Conservation (phyloP, 768 basidiomycete species). For the Strobilomyces confusus region DNA sequence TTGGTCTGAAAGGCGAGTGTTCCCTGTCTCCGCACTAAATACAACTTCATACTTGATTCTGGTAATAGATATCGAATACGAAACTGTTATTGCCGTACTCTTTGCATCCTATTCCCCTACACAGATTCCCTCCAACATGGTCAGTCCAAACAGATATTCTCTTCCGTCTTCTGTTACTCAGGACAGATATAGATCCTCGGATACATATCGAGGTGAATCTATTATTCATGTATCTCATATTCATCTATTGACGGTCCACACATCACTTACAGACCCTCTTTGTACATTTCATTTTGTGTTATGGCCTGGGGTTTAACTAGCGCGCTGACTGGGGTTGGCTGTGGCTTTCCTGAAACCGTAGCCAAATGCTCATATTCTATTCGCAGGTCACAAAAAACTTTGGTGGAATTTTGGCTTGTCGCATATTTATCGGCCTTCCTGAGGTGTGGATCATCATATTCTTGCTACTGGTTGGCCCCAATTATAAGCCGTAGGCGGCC, state of each 20-base stretch:
- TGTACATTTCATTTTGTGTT: conserved; percentile 59
- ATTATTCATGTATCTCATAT: background rate
- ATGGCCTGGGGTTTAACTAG: conserved; percentile 62
- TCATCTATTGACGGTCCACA: no score
- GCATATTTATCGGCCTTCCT: conserved; percentile 60
- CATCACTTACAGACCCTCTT: conserved; percentile 55
- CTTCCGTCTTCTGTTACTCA: background rate
- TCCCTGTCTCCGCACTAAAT: background rate
- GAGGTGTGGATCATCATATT: conserved; percentile 34
- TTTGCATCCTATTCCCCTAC: no score
- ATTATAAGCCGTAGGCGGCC: conserved; percentile 38
- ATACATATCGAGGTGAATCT: conserved; percentile 14
- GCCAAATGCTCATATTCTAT: background rate
- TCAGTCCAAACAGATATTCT: conserved; percentile 14
- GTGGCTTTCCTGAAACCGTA: background rate
- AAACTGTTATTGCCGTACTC: conserved; percentile 41
- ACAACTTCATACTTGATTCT: background rate
- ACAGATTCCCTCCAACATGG: conserved; percentile 13
- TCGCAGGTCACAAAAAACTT: conserved; percentile 51
- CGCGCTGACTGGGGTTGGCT: conserved; percentile 52
- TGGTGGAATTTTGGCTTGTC: conserved; percentile 50
- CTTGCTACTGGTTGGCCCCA: background rate
- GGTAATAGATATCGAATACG: conserved; percentile 48
- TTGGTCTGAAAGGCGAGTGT: conserved; percentile 29
- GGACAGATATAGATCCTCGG: conserved; percentile 46